These are phyloP conservation scores for Gyromitra esculenta DNA, from an alignment of 2,329 filamentous ascomycete genomes.

Conservation along the genomic window DNA sequence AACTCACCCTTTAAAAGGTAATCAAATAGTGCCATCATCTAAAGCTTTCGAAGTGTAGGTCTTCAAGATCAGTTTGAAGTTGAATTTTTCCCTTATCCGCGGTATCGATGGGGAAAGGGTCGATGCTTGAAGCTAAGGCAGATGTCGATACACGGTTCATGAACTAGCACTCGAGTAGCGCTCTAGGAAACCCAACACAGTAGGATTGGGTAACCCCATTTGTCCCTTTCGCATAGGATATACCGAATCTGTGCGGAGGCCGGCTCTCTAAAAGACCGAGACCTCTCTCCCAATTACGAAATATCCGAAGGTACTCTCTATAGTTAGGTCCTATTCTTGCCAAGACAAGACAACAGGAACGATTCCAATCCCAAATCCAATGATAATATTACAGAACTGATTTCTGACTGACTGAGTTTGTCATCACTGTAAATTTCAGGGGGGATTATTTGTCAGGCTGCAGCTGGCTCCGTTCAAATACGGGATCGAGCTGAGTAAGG, in stretches of 20 bases:
- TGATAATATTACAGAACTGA: not conserved
- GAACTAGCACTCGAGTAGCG: slow-evolving; percentile 1
- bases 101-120: not conserved
- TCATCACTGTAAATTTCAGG: not conserved
- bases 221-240: not conserved
- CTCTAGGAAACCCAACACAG: not conserved
- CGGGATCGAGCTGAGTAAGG: slow-evolving; percentile 8
- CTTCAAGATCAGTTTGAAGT: not conserved
- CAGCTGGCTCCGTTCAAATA: not conserved
- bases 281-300: not conserved
- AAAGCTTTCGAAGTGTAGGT: not conserved
- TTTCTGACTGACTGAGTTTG: not conserved
- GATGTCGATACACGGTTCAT: not conserved
- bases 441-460: not conserved
- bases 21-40: no score
- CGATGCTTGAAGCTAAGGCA: not conserved
- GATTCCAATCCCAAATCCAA: not conserved
- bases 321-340: not conserved
- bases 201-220: not conserved
- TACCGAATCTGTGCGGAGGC: not conserved
- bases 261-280: not conserved
- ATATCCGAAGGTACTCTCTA: not conserved
- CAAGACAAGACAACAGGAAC: not conserved
- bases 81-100: not conserved
- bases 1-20: no score